Base-by-base conservation (phyloP, 2,329 filamentous ascomycete genomes). In the Phaeosphaeria sp. region DNA sequence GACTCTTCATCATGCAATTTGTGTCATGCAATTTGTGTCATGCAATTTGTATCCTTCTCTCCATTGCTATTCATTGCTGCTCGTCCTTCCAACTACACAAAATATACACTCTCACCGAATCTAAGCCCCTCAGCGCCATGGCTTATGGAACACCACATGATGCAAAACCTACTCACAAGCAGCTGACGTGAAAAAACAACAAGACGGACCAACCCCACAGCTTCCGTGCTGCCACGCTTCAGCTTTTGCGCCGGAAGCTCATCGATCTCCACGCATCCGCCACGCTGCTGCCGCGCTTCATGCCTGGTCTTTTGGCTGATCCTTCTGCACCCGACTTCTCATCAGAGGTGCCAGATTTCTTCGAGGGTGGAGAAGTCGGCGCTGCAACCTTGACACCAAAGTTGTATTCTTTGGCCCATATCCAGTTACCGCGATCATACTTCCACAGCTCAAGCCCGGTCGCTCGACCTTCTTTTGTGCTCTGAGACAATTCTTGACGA, bases 401-500 rank as follows among this genome's bases (percentile, higher is more conserved):
- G 6, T 56, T 58, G 56, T 77, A 81, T 48, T 74, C 69, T 50
- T 67, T 66, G 11, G 69, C 64, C 63, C 72, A 79, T 27, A 70
- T 71, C 80, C 80, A 82, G 23, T 69, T 71, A 3, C 79, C 79
- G 3, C 67, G 63, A 33, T 78, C 75, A 66, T 81, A 81, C 54
- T 66, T 72, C 76, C 79, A 82, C 17, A 82, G 60, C 6, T 73
- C 74, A 44, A 81, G 55, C 0, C 80, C 80, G 46, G 74, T 58
- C 3, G 72, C 79, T 21, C 57, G 64, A 0, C 79, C 79, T 30
- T 67, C 65, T 51, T 73, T 68, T 3, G 66, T 66, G 25, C 74
- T 64, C 39, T 69, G 65, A 15, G 65, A 69, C 65, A 80, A 11
- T 17, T 66, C 69, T 27, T 63, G 56, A 33, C 68, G 58, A 20